Conservation (phyloP, 805 yeast species). For the Ogataea naganishii region DNA sequence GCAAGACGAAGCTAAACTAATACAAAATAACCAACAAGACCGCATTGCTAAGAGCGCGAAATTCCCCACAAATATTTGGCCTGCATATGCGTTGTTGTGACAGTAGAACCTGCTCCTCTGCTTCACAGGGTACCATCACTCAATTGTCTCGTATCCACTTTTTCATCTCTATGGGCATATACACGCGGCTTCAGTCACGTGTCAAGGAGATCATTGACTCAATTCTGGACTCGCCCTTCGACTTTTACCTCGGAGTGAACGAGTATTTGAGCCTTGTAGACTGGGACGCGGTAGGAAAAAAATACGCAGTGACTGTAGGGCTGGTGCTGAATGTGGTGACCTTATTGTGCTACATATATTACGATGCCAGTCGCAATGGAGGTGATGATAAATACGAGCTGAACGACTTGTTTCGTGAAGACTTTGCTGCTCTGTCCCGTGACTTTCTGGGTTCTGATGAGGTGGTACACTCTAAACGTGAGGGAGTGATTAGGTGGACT, state of each 20-base stretch:
- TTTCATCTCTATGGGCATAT: constrained; percentile 24
- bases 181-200: constrained; percentile 20
- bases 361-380: constrained; percentile 2
- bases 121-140: constrained; percentile 5
- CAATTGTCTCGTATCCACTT: constrained; percentile 12
- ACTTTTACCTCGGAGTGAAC: constrained; percentile 13
- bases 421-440: constrained; percentile 1
- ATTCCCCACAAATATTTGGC: background rate
- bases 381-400: constrained; percentile 3
- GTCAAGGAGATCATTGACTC: constrained; percentile 9
- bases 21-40: background rate
- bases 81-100: constrained; percentile 4
- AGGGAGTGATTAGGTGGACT: background rate
- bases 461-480: background rate
- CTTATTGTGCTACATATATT: constrained; percentile 8
- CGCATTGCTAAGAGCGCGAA: background rate
- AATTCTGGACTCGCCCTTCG: constrained; percentile 15
- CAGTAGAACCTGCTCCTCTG: too few species aligned
- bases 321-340: constrained; percentile 7
- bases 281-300: constrained; percentile 16
- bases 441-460: background rate
- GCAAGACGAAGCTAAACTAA: background rate
- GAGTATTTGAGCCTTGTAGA: constrained; percentile 17
- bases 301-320: constrained; percentile 12
- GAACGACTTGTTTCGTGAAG: constrained; percentile 5